Base-by-base conservation (phyloP, 192 early-diverging fungal species). In the Mortierella hygrophila region DNA sequence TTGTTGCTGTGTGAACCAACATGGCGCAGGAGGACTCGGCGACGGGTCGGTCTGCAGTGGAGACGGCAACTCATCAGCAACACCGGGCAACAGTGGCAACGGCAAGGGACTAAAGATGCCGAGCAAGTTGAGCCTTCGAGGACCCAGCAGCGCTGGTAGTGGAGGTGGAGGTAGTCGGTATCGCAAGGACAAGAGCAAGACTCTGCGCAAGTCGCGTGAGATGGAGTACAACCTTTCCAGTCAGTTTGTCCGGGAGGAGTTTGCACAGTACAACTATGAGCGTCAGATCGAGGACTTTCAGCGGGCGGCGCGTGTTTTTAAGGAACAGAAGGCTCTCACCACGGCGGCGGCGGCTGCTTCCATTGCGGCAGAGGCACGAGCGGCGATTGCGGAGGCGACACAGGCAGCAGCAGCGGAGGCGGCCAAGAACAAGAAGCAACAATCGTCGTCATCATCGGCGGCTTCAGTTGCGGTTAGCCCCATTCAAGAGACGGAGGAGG, bases 281-380 rank as follows among this genome's bases (percentile, higher is more conserved):
- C 82, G 82, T 9, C 82, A 85, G 38, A 85, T 85, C n/a, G 77
- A 85, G 69, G 82, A 85, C 37, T 85, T 85, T 47, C 82, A 85
- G 54, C 46, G 82, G 9, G 82, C 82, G 0, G 82, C 82, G 10
- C 37, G 82, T 3, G 74, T 85, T 3, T 85, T 85, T 38, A 85
- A 85, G 46, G 82, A 85, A 41, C 82, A 85, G 55, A 85, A 79
- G 46, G 82, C 77, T 1, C 74, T 85, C n/a, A 79, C 82, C 0
- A 76, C 73, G 0, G 82, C 78, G 0, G 82, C 82, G 0, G 82
- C 76, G 7, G 82, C 76, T 13, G 73, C 76, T 0, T 47, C 82
- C 0, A 69, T 79, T 16, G 77, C 77, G 6, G 82, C 82, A 23
- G 82, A 83, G 72, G 77, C 72, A 13, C 63, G 76, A 13, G 81